Base-by-base conservation (phyloP, 2,329 filamentous ascomycete species). In the Colletotrichum phormii region DNA sequence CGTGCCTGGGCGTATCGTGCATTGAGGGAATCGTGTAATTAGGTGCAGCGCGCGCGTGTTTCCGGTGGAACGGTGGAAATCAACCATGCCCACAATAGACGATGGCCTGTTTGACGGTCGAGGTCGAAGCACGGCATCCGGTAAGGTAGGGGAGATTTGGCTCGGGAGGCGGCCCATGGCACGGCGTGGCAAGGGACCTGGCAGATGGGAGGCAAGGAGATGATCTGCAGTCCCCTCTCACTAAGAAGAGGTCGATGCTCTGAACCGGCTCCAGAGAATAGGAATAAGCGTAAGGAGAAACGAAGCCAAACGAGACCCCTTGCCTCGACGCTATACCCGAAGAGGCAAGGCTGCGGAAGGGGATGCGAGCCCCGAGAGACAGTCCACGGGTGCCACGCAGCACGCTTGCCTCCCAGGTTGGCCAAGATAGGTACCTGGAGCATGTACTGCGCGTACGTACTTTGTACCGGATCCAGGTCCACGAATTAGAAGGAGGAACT, bases 201-300 rank as follows among this genome's bases (percentile, higher is more conserved):
- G 29, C 35, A 57, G 57, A 51, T n/a, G 57, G 29, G 29, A 35
- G 24, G 29, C 57, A 67, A 67, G 57, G 63, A 67, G 60, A 49
- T 51, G 59, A 63, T 72, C 64, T 68, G 53, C 51, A 42, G 35
- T 29, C n/a, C 49, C 31, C 33, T 57, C 29, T 46, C 22, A 35
- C n/a, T 49, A 55, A 18, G 42, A 33, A 22, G 55, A n/a, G 26
- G 54, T 33, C 29, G 29, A 29, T 29, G 18, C 12, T 29, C 51
- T 8, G 69, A 51, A 22, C 42, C n/a, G 42, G 26, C 54, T 53
- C 54, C 33, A 64, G 60, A 64, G n/a, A 64, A 64, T 55, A 70
- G 70, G 22, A 70, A 72, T 70, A 64, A 70, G 70, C 59, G 66
- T 55, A 70, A 59, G 46, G 61, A 57, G 60, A 64, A 65, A 70